phyloP scores from a whole-genome alignment of 331 rosid genomes.

The Spiraea crenata region DNA sequence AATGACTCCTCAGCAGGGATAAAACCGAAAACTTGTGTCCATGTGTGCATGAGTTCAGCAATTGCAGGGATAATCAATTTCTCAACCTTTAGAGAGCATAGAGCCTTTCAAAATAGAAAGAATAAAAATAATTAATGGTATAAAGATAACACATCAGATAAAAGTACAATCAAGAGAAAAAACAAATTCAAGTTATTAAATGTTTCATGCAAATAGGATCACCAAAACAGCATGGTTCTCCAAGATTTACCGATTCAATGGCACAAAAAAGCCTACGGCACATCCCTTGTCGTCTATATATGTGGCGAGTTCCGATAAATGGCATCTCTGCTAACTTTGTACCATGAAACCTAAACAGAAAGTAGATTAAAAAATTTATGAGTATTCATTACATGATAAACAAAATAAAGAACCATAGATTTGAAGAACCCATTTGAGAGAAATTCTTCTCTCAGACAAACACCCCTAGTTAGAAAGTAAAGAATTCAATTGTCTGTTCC shows the following conservation, averaged over 20 bases:
- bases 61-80: constrained; percentile 93
- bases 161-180: constrained; percentile 8
- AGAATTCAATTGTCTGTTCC: neutral
- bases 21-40: constrained; percentile 91
- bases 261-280: constrained; percentile 93
- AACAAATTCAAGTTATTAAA: neutral
- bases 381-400: neutral
- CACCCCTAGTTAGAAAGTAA: neutral
- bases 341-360: constrained; percentile 78
- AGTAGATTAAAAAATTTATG: constrained; percentile 5
- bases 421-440: constrained; percentile 4
- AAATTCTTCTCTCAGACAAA: neutral
- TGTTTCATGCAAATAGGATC: constrained; percentile 19
- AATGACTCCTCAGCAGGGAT: constrained; percentile 67
- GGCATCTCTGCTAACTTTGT: constrained; percentile 98
- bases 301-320: constrained; percentile 91
- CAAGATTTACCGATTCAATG: constrained; percentile 68
- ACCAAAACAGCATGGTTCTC: constrained; percentile 17
- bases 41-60: constrained; percentile 81
- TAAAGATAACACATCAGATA: constrained; percentile 7
- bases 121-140: constrained; percentile 22
- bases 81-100: constrained; percentile 77
- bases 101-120: constrained; percentile 49
- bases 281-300: constrained; percentile 97
- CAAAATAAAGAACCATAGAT: constrained; percentile 8